Base-by-base conservation (phyloP, 345 rosid species). In the Gossypioides kirkii region DNA sequence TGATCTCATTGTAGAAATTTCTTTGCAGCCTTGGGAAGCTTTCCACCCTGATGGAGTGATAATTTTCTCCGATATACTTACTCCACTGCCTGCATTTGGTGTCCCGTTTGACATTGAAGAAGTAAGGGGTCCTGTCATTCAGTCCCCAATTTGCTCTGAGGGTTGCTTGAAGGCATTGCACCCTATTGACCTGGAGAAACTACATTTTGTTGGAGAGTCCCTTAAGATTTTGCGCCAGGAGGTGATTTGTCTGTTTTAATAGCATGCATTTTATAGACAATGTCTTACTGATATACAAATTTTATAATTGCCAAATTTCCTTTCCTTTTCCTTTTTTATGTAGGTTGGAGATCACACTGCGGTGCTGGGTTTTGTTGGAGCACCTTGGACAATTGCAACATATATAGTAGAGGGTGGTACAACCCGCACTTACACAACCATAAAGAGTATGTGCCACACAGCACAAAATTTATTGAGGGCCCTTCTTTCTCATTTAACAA, bases 71-170 rank as follows among this genome's bases (percentile, higher is more conserved):
- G 92, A 94, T 84, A 92, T 92, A 61, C 97, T 94, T 79, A 94
- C 98, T 2, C 98, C 97, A 52, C 79, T 92, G 55, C 97, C 98
- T 0, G 97, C 97, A 22, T 87, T 94, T 43, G 97, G 97, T 73
- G 98, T 94, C 70, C 96, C 95, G 1, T 94, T 94, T 79, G 97
- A 94, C 84, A 94, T 94, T 23, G 97, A 94, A 73, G 98, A 94
- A 65, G 87, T 88, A 1, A 89, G 84, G 77, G 97, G 95, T 2
- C 97, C 98, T 3, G 91, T 90, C 25, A 90, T 90, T 80, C 91
- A 86, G 52, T 88, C 93, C 36, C 97, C 94, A 1, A 80, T 89
- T 84, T 76, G 87, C 69, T 85, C 89, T 49, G 90, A 94, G 76
- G 92, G 89, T 62, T 85, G 77, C 62, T 75, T 90, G 73, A 92